Conservation (phyloP, 2,329 filamentous ascomycete species). For the Xylariaceae sp. region DNA sequence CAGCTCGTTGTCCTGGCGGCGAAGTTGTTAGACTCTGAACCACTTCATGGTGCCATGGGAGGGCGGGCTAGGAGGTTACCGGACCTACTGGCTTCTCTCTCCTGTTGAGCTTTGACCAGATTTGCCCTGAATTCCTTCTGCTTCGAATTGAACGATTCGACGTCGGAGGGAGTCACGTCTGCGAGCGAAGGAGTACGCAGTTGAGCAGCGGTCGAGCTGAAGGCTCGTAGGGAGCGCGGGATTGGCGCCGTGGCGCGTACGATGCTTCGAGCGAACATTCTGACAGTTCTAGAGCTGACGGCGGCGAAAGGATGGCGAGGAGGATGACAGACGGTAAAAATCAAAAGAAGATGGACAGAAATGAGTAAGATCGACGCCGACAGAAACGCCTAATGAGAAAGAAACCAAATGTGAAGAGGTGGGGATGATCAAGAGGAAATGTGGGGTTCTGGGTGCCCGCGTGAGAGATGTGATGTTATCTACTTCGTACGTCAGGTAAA, state of each 20-base stretch:
- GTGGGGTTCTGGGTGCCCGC: background rate
- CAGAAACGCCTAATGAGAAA: background rate
- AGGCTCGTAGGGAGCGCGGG: conserved; percentile 51
- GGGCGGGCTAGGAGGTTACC: conserved; percentile 30
- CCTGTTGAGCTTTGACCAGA: conserved; percentile 70
- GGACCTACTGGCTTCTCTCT: conserved; percentile 78
- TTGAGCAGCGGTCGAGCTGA: conserved; percentile 51
- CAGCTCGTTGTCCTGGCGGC: conserved; percentile 55
- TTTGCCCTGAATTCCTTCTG: conserved; percentile 85
- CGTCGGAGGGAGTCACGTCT: conserved; percentile 71
- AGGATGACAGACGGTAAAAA: background rate
- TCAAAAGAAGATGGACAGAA: conserved; percentile 5
- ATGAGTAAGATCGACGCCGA: background rate
- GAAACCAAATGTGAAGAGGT: background rate
- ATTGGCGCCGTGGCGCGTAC: conserved; percentile 44
- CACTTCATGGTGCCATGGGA: conserved; percentile 37
- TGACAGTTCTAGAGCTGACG: conserved; percentile 23
- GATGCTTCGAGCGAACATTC: conserved; percentile 51
- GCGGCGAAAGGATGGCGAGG: background rate
- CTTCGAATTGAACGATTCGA: conserved; percentile 72
- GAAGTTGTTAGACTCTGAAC: conserved; percentile 39
- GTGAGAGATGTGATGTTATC: too few species aligned
- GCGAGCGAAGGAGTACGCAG: conserved; percentile 69
- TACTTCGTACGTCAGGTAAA: background rate
- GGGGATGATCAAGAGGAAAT: background rate